Evolutionary conservation across 1,284 basidiomycete species (phyloP).

Genomic region (Pascua sp.): DNA sequence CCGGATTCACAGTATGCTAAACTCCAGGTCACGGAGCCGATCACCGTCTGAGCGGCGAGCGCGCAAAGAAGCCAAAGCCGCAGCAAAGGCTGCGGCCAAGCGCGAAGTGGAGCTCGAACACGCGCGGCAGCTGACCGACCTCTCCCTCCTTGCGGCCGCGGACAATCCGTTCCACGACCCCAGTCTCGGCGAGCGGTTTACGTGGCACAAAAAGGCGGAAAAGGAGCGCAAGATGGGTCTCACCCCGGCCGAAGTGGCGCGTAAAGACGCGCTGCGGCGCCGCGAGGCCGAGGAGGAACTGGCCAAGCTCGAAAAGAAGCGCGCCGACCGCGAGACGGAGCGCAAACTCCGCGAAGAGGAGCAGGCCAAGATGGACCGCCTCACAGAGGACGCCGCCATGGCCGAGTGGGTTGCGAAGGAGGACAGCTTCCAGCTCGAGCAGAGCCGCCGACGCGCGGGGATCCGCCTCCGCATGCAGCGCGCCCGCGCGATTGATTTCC

Average conservation of each 20-base stretch:
- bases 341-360: slow-evolving; percentile 85
- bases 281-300: slow-evolving; percentile 94
- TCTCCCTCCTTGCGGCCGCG: slow-evolving; percentile 87
- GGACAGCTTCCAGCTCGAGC: slow-evolving; percentile 94
- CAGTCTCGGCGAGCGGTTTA: slow-evolving; percentile 90
- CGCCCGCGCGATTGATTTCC: slow-evolving; percentile 91
- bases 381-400: slow-evolving; percentile 94
- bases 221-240: slow-evolving; percentile 89
- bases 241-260: slow-evolving; percentile 71
- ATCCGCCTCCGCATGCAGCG: slow-evolving; percentile 94
- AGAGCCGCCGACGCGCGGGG: slow-evolving; percentile 82
- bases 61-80: slow-evolving; percentile 72
- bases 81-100: slow-evolving; percentile 75
- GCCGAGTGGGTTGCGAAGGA: slow-evolving; percentile 97
- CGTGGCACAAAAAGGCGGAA: slow-evolving; percentile 98
- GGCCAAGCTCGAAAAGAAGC: slow-evolving; percentile 80
- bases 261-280: slow-evolving; percentile 72
- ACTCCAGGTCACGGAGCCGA: slow-evolving; percentile 37
- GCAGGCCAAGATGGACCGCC: slow-evolving; percentile 76
- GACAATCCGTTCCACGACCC: slow-evolving; percentile 94
- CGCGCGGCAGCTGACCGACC: slow-evolving; percentile 71
- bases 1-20: not conserved
- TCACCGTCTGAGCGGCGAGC: slow-evolving; percentile 32
- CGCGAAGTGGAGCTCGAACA: slow-evolving; percentile 79
- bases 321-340: slow-evolving; percentile 89